These are phyloP conservation scores for Trichoderma polysporum DNA, from an alignment of 2,329 filamentous ascomycete species.

Conservation along the genomic window DNA sequence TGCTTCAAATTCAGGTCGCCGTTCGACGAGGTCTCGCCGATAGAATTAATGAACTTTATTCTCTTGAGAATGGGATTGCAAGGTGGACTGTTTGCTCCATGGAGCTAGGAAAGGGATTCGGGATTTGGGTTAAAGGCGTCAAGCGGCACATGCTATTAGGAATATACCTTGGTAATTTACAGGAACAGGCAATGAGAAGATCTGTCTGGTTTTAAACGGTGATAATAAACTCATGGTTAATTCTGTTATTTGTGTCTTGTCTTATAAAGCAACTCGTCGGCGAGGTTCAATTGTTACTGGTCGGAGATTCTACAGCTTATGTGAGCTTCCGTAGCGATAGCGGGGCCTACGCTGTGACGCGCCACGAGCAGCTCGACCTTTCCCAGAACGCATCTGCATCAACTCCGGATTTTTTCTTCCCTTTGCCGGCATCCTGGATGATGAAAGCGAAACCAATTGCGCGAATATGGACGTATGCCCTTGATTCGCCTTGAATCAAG, in stretches of 20 bases:
- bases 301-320: not conserved
- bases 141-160: not conserved
- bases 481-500: slow-evolving; percentile 9
- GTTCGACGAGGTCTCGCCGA: slow-evolving; percentile 16
- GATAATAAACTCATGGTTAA: not conserved
- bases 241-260: not conserved
- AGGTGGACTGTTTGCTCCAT: not conserved
- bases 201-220: not conserved
- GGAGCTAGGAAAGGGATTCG: not conserved
- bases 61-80: not conserved
- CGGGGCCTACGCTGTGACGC: slow-evolving; percentile 7
- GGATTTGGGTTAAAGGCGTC: slow-evolving; percentile 2
- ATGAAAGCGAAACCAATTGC: not conserved
- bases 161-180: not conserved
- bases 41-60: not conserved
- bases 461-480: slow-evolving; percentile 3
- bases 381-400: not conserved
- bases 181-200: not conserved
- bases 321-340: slow-evolving; percentile 1
- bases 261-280: not conserved
- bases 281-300: not conserved
- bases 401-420: not conserved
- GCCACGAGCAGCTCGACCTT: not conserved
- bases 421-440: not conserved
- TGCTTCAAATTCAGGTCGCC: not conserved